Base-by-base conservation (phyloP, 352 stramenopile genomes). In the Phytophthora pistaciae region DNA sequence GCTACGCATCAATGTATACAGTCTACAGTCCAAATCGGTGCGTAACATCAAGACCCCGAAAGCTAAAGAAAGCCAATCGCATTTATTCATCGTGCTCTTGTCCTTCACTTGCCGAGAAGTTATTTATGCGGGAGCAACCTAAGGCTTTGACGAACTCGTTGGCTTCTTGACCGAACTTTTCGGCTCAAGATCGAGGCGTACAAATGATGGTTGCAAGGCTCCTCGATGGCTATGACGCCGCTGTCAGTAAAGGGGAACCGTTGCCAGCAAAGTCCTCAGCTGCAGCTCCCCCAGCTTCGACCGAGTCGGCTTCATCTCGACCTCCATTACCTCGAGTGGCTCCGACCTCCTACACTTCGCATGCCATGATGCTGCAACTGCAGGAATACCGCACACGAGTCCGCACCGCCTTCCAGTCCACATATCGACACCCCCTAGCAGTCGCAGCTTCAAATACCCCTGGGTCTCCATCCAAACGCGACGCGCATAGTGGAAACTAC, bases 311-410 rank as follows among this genome's bases (percentile, higher is more conserved):
- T 8, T 21, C 56, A 38, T 54, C 55, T 31, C 46, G 55, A 3
- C 36, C 65, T 25, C 54, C 65, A 53, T 50, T 73, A 33, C 70
- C 70, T 25, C 69, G 61, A 11, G 23, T 63, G 29, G 52, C 65
- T 49, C 65, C 70, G 5, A 52, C 60, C 38, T 77, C 70, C 9
- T 83, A 87, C 60, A 81, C 81, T 18, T 89, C 82, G 0, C 79
- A 88, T 49, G 82, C 84, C n/a, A 90, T 86, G 80, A 74, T 90
- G 38, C 36, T 91, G 20, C 84, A 91, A 56, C 61, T 88, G 38
- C 80, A 88, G 44, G 80, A 89, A 57, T 90, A 91, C 60, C 76
- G 76, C 23, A 56, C 76, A 54, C 82, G 84, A 9, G 80, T 90
- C 13, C 72, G 68, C 11, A 72, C 49, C 27, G 84, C 80, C 0